Conservation (phyloP, 2,329 filamentous ascomycete species). For the Colletotrichum costaricense region DNA sequence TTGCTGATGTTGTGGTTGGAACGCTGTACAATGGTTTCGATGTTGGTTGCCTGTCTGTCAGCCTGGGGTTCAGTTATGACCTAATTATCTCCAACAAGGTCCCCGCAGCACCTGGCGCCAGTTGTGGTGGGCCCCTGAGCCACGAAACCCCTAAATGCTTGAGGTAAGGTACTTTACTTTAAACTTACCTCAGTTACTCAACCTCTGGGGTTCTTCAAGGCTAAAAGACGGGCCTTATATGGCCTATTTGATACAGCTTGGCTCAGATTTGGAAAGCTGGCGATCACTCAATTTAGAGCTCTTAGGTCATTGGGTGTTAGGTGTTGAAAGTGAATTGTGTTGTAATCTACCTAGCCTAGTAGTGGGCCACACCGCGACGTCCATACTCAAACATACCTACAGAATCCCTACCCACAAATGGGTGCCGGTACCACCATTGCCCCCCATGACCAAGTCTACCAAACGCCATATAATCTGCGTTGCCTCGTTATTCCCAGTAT, state of each 20-base stretch:
- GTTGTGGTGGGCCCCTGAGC: constrained; percentile 10
- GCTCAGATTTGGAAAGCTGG: neutral
- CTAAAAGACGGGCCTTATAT: neutral
- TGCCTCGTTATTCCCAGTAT: neutral
- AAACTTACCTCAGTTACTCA: neutral
- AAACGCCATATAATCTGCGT: constrained; percentile 11
- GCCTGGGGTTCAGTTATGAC: constrained; percentile 4
- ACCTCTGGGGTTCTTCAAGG: too few relatives aligned
- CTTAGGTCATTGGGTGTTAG: neutral
- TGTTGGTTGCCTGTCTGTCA: constrained; percentile 21
- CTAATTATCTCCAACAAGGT: constrained; percentile 15
- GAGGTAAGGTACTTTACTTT: neutral
- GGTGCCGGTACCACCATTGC: neutral
- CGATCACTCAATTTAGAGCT: neutral
- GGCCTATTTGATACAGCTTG: neutral
- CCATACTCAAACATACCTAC: neutral
- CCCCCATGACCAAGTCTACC: neutral
- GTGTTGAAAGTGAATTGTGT: neutral
- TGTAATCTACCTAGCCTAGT: neutral
- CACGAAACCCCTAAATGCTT: constrained; percentile 4
- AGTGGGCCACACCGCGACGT: neutral
- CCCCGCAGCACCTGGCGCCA: constrained; percentile 31
- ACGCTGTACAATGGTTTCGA: constrained; percentile 18
- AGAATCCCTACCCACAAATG: neutral
- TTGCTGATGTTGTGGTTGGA: constrained; percentile 20